These are phyloP conservation scores for Myxozyma mucilagina DNA, from an alignment of 805 yeast genomes.

Conservation along the genomic window DNA sequence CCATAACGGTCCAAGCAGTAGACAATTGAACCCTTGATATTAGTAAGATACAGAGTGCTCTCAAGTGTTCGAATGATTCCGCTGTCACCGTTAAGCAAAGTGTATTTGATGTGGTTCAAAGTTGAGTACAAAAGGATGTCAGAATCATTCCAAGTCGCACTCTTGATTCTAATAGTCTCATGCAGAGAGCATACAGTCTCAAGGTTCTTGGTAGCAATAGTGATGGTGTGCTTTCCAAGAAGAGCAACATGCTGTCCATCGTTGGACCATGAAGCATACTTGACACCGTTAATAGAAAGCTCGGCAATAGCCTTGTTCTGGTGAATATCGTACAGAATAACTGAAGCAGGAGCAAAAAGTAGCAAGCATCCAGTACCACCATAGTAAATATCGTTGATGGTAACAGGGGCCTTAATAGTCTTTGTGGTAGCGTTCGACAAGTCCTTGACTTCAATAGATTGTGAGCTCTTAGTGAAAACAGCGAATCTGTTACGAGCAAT, in stretches of 20 bases:
- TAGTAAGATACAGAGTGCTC: slow-evolving; percentile 78
- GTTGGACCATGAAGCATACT: slow-evolving; percentile 84
- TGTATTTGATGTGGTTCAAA: slow-evolving; percentile 91
- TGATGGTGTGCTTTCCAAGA: slow-evolving; percentile 86
- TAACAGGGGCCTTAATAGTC: slow-evolving; percentile 55
- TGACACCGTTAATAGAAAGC: slow-evolving; percentile 70
- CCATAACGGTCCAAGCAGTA: slow-evolving; percentile 85
- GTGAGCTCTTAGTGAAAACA: slow-evolving; percentile 63
- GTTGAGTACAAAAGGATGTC: slow-evolving; percentile 92
- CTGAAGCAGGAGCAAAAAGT: slow-evolving; percentile 68
- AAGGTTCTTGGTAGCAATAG: slow-evolving; percentile 77
- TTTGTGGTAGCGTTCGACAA: slow-evolving; percentile 80
- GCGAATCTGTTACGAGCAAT: slow-evolving; percentile 95
- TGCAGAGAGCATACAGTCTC: slow-evolving; percentile 81
- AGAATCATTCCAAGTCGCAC: slow-evolving; percentile 96
- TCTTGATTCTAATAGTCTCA: slow-evolving; percentile 93
- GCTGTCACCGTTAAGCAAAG: slow-evolving; percentile 87
- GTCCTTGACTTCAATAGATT: slow-evolving; percentile 79
- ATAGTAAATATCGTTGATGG: slow-evolving; percentile 68
- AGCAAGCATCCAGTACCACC: slow-evolving; percentile 78
- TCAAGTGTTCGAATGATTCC: slow-evolving; percentile 93
- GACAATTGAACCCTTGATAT: slow-evolving; percentile 67
- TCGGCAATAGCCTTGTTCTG: slow-evolving; percentile 79
- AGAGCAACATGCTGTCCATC: slow-evolving; percentile 88
- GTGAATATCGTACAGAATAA: slow-evolving; percentile 86